These are phyloP conservation scores for Candolleomyces eurysporus DNA, from an alignment of 768 basidiomycete species.

Conservation along the genomic window DNA sequence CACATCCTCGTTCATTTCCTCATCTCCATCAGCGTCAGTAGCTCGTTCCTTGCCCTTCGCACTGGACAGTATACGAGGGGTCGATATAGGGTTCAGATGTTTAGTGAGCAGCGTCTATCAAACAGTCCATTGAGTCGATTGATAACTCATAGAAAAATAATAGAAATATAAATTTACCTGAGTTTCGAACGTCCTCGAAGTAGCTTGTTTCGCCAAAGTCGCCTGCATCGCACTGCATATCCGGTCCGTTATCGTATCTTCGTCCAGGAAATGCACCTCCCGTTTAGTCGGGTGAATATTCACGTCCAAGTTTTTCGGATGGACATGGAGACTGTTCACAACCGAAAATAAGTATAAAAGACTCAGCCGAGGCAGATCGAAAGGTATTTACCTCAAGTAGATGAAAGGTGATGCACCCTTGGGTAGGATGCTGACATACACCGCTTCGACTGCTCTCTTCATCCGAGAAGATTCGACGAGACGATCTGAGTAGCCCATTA, in stretches of 20 bases:
- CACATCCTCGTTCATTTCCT: slow-evolving; percentile 23
- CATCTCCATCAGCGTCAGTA: slow-evolving; percentile 16
- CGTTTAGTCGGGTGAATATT: slow-evolving; percentile 98
- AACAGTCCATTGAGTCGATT: background rate
- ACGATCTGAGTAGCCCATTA: slow-evolving; percentile 56
- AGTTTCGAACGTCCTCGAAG: slow-evolving; percentile 71
- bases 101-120: slow-evolving; percentile 56
- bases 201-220: slow-evolving; percentile 56
- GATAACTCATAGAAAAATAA: background rate
- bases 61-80: slow-evolving; percentile 31
- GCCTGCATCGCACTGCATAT: slow-evolving; percentile 74
- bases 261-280: slow-evolving; percentile 92
- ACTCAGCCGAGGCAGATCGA: background rate
- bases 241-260: slow-evolving; percentile 78
- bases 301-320: slow-evolving; percentile 88
- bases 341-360: background rate
- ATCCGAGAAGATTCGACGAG: slow-evolving; percentile 87
- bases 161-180: slow-evolving; percentile 45
- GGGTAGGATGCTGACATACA: slow-evolving; percentile 81
- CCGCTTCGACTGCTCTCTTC: slow-evolving; percentile 82
- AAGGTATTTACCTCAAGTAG: slow-evolving; percentile 76
- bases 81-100: slow-evolving; percentile 27
- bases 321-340: slow-evolving; percentile 65
- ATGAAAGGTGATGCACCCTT: slow-evolving; percentile 90
- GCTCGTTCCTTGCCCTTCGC: slow-evolving; percentile 41